Evolutionary conservation across 192 early-diverging fungal genomes (phyloP).

Genomic region (Borealophlyctis nickersoniae): DNA sequence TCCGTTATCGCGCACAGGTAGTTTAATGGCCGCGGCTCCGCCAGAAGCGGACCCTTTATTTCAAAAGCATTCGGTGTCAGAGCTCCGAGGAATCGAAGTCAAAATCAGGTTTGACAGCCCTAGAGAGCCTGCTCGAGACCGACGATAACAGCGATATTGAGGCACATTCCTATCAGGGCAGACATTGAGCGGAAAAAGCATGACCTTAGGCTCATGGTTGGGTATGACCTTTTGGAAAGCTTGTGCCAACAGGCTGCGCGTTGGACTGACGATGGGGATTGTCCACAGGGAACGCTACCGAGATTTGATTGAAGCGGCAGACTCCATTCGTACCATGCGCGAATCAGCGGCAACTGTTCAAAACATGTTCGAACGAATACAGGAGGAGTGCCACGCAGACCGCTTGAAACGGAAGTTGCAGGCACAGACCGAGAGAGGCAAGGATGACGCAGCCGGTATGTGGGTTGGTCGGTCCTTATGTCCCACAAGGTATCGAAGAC

Average conservation of each 20-base stretch:
- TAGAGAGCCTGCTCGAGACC: neutral
- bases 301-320: conserved; percentile 82
- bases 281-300: conserved; percentile 76
- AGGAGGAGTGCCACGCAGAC: conserved; percentile 54
- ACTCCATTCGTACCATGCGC: conserved; percentile 73
- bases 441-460: conserved; percentile 42
- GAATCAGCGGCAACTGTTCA: conserved; percentile 51
- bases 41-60: conserved; percentile 47
- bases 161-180: conserved; percentile 33
- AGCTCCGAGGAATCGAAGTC: conserved; percentile 33
- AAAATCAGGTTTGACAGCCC: conserved; percentile 31
- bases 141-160: neutral
- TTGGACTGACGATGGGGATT: no score
- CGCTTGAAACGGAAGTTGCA: conserved; percentile 45
- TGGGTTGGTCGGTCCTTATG: neutral
- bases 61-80: conserved; percentile 38
- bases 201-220: conserved; percentile 80
- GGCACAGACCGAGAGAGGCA: conserved; percentile 38
- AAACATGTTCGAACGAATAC: conserved; percentile 55
- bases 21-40: neutral
- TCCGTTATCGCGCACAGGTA: neutral
- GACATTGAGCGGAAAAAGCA: conserved; percentile 80
- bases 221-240: no score
- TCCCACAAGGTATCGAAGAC: neutral
- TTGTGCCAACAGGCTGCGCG: no score